Percentiles rank a stretch among this genome's conserved stretches.
Evolutionary conservation across 208 protist genomes (phyloP).

Genomic region (Hexamita inflata): DNA sequence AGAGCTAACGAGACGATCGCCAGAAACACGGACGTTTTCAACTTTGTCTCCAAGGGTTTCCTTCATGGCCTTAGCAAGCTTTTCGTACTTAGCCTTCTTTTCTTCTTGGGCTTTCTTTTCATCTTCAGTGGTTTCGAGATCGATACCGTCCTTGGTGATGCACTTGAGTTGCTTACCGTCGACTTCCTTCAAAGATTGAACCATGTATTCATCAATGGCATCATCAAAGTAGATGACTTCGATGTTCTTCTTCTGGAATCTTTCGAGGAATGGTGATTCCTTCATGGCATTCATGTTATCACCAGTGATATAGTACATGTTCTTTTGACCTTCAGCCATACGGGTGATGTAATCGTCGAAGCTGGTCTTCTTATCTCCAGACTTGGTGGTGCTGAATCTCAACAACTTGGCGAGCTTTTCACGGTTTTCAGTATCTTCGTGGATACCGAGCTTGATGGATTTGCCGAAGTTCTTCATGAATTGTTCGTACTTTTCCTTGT

Average conservation of each 20-base stretch:
- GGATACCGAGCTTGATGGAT: constrained; percentile 83
- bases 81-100: constrained; percentile 68
- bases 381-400: constrained; percentile 75
- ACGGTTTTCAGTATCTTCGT: constrained; percentile 81
- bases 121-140: constrained; percentile 80
- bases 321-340: constrained; percentile 87
- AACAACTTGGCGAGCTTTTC: constrained; percentile 80
- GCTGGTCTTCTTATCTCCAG: constrained; percentile 64
- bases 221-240: constrained; percentile 91
- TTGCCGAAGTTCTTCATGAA: constrained; percentile 89
- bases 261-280: constrained; percentile 85
- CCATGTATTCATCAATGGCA: constrained; percentile 85
- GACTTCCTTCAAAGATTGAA: constrained; percentile 88
- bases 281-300: constrained; percentile 62
- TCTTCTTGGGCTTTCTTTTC: constrained; percentile 85
- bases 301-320: constrained; percentile 95
- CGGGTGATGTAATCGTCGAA: constrained; percentile 82
- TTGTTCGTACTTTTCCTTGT: constrained; percentile 76
- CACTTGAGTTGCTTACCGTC: constrained; percentile 91
- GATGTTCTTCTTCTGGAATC: constrained; percentile 63
- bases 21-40: constrained; percentile 80
- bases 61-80: constrained; percentile 85
- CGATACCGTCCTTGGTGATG: constrained; percentile 91
- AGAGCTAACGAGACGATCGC: constrained; percentile 72
- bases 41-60: constrained; percentile 94